Evolutionary conservation across 1,284 basidiomycete species (phyloP).

Genomic region (Cryptococcus floricola): DNA sequence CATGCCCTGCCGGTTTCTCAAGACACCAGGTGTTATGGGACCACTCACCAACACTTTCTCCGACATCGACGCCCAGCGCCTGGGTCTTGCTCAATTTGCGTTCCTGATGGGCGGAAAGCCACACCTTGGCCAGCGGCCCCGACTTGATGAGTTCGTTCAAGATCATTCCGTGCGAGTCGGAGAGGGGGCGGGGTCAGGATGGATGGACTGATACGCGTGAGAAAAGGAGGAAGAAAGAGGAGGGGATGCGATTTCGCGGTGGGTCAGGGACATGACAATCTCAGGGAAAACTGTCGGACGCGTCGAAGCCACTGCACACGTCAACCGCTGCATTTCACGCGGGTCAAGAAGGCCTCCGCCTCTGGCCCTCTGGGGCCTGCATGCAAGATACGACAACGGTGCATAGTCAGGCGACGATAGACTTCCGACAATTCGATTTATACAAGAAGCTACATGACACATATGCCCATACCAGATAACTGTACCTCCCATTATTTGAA

Average conservation of each 20-base stretch:
- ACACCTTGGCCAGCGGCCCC: slow-evolving; percentile 92
- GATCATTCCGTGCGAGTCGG: slow-evolving; percentile 55
- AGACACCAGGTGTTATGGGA: background rate
- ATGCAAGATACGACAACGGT: background rate
- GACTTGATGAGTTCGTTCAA: slow-evolving; percentile 90
- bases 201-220: background rate
- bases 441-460: too few species aligned
- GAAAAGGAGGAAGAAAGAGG: background rate
- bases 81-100: slow-evolving; percentile 94
- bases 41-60: slow-evolving; percentile 78
- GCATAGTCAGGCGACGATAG: background rate
- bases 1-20: background rate
- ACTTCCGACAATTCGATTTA: too few species aligned
- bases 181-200: background rate
- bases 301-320: background rate
- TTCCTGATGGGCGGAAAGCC: slow-evolving; percentile 98
- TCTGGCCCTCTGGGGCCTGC: background rate
- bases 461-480: too few species aligned
- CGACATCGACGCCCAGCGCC: slow-evolving; percentile 89
- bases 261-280: background rate
- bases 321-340: background rate
- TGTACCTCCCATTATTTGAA: too few species aligned
- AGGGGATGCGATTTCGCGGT: background rate
- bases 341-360: background rate
- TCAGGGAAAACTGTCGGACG: background rate